Evolutionary conservation across 192 early-diverging fungal species (phyloP), one percentile per base, ranked within the genome.

Genomic region (Backusella sp.): DNA sequence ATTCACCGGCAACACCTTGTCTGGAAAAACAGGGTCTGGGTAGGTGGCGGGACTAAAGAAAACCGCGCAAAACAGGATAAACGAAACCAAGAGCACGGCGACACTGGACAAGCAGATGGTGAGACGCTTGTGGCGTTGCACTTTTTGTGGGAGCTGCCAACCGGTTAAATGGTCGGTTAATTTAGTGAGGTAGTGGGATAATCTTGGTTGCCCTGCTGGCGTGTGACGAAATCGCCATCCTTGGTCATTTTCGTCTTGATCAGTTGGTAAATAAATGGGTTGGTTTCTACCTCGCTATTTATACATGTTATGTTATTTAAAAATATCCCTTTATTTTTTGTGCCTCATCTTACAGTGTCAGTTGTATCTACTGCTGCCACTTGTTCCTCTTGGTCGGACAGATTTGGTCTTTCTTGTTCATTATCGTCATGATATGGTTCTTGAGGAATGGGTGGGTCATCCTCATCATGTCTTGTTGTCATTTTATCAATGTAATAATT

Each of bases 11-110:
- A 73, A 42, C 0, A 69, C 68, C 34, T 80, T 79, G 46, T 83
- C 76, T 1, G 84, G 82, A 19, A 86, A 69, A 4, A 78, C 73
- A 7, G 78, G 82, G 3, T 19, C 11, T 9, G 84, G 77, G 12
- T 78, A 59, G 4, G 37, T 32, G 21, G 41, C 69, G 3, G 78
- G 82, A n/a, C 72, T 46, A 46, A 83, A 83, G 23, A 32, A 80
- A 36, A 83, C 26, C 0, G 75, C 35, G 32, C 72, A 83, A 70
- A 77, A 83, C 0, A 83, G 14, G 6, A 80, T 44, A 41, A 80
- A 79, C 4, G 76, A 79, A 53, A 53, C 70, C n/a, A 79, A 68
- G 0, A 69, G 17, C 0, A 73, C 6, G 9, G 36, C 65, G 5
- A 69, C 32, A 28, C 73, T 53, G 1, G 72, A 74, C 8, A 79